Evolutionary conservation across 306 rosid genomes (phyloP).

Genomic region (Fragaria ananassa): DNA sequence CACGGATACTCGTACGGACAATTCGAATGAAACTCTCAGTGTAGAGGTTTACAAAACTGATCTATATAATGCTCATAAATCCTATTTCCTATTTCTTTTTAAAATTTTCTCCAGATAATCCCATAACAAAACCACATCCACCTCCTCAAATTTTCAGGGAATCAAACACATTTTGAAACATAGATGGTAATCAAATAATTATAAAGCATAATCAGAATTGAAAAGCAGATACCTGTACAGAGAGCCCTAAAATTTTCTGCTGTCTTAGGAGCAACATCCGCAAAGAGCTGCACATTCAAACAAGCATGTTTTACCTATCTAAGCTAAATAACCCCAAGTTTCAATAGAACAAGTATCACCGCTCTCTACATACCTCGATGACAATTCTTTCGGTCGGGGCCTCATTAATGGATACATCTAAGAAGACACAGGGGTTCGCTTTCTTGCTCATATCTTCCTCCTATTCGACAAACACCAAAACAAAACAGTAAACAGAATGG

Average conservation of each 20-base stretch:
- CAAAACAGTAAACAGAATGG: background rate
- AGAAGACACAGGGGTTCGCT: slow-evolving; percentile 66
- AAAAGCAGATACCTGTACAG: slow-evolving; percentile 67
- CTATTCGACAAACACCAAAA: slow-evolving; percentile 17
- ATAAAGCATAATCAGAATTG: background rate
- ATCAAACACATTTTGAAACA: background rate
- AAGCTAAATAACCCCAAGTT: slow-evolving; percentile 8
- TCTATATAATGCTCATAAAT: background rate
- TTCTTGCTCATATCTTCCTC: slow-evolving; percentile 59
- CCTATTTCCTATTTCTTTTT: background rate
- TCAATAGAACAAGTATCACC: slow-evolving; percentile 1
- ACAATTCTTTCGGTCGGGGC: slow-evolving; percentile 59
- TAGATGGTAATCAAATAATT: background rate
- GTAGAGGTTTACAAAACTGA: background rate
- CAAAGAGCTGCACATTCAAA: slow-evolving; percentile 79
- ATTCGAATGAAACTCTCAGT: background rate
- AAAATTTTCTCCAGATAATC: background rate
- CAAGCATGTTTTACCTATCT: background rate
- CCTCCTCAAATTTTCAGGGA: background rate
- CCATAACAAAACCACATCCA: background rate
- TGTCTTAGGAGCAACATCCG: slow-evolving; percentile 73
- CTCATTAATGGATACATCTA: slow-evolving; percentile 73
- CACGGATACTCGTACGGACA: background rate
- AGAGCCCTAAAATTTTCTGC: slow-evolving; percentile 90
- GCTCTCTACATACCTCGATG: slow-evolving; percentile 56